phyloP scores from a whole-genome alignment of 2,329 filamentous ascomycete genomes.

The Sporothrix euskadiensis region DNA sequence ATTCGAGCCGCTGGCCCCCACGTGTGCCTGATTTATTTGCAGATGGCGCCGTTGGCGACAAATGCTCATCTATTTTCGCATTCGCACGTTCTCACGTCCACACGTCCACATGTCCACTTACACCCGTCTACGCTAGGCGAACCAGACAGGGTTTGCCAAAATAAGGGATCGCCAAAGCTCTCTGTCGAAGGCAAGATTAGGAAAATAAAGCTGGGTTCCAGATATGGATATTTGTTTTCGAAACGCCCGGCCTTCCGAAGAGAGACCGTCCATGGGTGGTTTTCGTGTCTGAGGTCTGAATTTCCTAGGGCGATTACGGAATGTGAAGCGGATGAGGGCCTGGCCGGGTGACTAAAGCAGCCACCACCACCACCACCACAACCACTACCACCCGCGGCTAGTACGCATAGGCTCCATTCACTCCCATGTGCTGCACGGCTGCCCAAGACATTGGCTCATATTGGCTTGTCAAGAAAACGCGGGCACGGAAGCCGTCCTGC shows the following conservation, averaged over 20 bases:
- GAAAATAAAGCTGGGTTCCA: not conserved
- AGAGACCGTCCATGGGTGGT: not conserved
- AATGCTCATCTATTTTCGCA: not conserved
- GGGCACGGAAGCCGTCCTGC: not conserved
- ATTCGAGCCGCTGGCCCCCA: not conserved
- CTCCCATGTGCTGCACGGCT: constrained; percentile 16
- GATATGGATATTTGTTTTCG: not conserved
- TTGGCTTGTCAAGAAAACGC: not conserved
- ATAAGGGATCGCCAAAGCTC: not conserved
- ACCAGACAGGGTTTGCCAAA: not conserved
- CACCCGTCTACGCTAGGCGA: not conserved
- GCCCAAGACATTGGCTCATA: constrained; percentile 14
- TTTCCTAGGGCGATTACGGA: constrained; percentile 4
- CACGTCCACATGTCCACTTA: too few relatives aligned
- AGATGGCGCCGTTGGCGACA: constrained; percentile 20
- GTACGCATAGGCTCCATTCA: not conserved
- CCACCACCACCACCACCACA: not conserved
- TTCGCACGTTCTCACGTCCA: not conserved
- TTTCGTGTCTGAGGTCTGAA: not conserved
- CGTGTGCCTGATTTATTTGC: constrained; percentile 24
- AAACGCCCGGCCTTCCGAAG: not conserved
- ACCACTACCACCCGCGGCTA: not conserved
- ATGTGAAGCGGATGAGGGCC: not conserved
- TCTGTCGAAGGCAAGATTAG: not conserved
- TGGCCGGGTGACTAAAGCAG: constrained; percentile 5